Evolutionary conservation across 1,284 basidiomycete genomes (phyloP).

Genomic region (Cryptococcus sp.): DNA sequence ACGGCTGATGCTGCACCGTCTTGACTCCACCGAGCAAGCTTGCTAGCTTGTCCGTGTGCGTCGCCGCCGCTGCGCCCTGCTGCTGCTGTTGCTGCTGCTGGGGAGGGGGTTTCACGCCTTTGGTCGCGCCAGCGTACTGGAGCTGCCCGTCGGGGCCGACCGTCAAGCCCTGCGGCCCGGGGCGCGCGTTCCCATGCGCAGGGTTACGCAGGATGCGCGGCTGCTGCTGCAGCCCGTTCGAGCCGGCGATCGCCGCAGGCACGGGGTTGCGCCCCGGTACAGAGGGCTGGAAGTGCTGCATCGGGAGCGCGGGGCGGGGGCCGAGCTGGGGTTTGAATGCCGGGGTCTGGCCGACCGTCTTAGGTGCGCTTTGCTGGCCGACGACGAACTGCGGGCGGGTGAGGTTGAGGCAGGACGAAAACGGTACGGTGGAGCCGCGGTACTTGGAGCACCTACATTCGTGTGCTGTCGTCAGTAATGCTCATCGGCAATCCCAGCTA

Average conservation of each 20-base stretch:
- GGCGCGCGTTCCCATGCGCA: background rate
- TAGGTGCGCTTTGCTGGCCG: slow-evolving; percentile 55
- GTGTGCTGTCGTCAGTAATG: background rate
- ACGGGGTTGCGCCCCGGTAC: slow-evolving; percentile 27
- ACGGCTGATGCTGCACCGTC: no score
- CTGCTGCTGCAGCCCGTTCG: slow-evolving; percentile 21
- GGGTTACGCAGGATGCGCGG: slow-evolving; percentile 64
- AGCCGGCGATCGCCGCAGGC: background rate
- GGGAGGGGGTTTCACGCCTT: slow-evolving; percentile 31
- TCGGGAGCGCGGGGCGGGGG: slow-evolving; percentile 61
- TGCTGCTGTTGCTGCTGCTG: slow-evolving; percentile 7
- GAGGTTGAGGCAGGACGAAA: slow-evolving; percentile 80
- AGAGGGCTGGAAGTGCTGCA: slow-evolving; percentile 61
- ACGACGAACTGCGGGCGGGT: slow-evolving; percentile 75
- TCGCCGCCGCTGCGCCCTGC: background rate
- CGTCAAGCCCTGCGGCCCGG: background rate
- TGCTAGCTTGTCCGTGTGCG: slow-evolving; percentile 34
- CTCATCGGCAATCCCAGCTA: slow-evolving; percentile 6
- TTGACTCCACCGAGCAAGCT: slow-evolving; percentile 21
- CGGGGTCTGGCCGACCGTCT: slow-evolving; percentile 29
- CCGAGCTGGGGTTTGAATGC: slow-evolving; percentile 68
- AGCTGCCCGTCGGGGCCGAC: slow-evolving; percentile 20
- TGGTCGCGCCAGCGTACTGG: slow-evolving; percentile 45
- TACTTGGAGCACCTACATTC: slow-evolving; percentile 76
- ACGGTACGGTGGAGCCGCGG: slow-evolving; percentile 78